Evolutionary conservation across 2,329 filamentous ascomycete genomes (phyloP), one percentile per base, ranked within the genome.

Genomic region (Diaporthe batatas): DNA sequence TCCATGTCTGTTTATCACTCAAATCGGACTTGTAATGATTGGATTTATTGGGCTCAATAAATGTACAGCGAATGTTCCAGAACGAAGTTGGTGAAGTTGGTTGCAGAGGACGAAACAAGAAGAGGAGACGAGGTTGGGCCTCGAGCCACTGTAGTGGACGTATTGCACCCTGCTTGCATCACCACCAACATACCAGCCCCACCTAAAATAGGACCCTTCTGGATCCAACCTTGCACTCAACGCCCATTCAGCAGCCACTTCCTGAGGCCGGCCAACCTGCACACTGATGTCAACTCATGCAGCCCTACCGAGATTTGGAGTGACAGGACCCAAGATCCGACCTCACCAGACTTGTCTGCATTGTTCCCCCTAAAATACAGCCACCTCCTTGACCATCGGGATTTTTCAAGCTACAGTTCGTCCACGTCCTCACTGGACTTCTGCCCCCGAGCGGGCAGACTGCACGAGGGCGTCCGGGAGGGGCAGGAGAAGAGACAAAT

Each of bases 1-100:
- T 97, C 93, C 94, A 97, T 97, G 0, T 71, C 75, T 62, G 23
- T 16, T 11, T 59, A 11, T 2, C 16, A n/a, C 21, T 55, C 4
- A 57, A 53, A 14, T 53, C 8, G 58, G 11, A 29, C 34, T 53
- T 18, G 7, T 58, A 25, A 29, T 10, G 12, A 23, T 4, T 11
- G 8, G n/a, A 12, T 39, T 39, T 18, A 12, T 62, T 3, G n/a
- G 53, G 1, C 23, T 25, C 6, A 32, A 47, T 34, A 3, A 11
- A 3, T 6, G 4, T 39, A 47, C 8, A 14, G 39, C 1, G 23
- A 11, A 53, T 23, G 47, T 44, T 6, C 18, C 14, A 8, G 25
- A 23, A 16, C 23, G 39, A 18, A 6, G 59, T 51, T 70, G 42
- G 36, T 14, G 8, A 34, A 34, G n/a, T 53, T 39, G 32, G 25